Percentiles rank a stretch among this genome's conserved stretches.
These are phyloP conservation scores for Trichomonascus vanleenenianus DNA, from an alignment of 805 yeast genomes.

Conservation along the genomic window DNA sequence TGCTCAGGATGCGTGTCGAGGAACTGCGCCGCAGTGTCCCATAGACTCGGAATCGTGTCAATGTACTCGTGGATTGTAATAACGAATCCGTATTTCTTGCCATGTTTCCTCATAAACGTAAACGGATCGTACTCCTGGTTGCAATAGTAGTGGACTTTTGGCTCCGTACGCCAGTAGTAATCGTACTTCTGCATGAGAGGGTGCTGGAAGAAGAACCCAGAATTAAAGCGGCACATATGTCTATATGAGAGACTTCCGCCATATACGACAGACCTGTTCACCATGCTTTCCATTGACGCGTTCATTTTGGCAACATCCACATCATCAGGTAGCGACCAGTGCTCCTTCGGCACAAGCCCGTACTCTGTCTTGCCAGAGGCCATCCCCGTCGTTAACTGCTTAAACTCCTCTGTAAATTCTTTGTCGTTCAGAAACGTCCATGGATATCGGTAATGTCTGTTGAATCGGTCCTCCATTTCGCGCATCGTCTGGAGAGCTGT, in stretches of 20 bases:
- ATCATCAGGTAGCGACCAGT: slow-evolving; percentile 73
- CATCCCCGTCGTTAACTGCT: slow-evolving; percentile 52
- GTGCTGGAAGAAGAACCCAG: slow-evolving; percentile 84
- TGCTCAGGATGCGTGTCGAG: slow-evolving; percentile 51
- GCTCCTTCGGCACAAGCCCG: slow-evolving; percentile 72
- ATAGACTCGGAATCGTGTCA: slow-evolving; percentile 79
- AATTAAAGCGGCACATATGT: slow-evolving; percentile 93
- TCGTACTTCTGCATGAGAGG: slow-evolving; percentile 63
- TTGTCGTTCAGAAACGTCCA: slow-evolving; percentile 95
- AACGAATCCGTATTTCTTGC: slow-evolving; percentile 81
- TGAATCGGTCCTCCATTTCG: slow-evolving; percentile 86
- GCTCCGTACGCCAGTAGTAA: slow-evolving; percentile 94
- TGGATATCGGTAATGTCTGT: slow-evolving; percentile 71
- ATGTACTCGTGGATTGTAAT: slow-evolving; percentile 75
- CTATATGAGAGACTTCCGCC: slow-evolving; percentile 64
- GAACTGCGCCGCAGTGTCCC: slow-evolving; percentile 64
- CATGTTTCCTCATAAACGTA: slow-evolving; percentile 63
- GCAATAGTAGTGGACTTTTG: slow-evolving; percentile 81
- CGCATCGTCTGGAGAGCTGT: slow-evolving; percentile 74
- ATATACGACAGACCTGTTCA: slow-evolving; percentile 44
- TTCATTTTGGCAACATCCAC: slow-evolving; percentile 54
- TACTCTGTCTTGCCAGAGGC: slow-evolving; percentile 72
- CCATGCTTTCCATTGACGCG: slow-evolving; percentile 37
- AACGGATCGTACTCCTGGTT: slow-evolving; percentile 73
- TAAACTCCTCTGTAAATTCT: slow-evolving; percentile 76